Base-by-base conservation (phyloP, 2,329 filamentous ascomycete species). In the Apiospora rasikravindrae region DNA sequence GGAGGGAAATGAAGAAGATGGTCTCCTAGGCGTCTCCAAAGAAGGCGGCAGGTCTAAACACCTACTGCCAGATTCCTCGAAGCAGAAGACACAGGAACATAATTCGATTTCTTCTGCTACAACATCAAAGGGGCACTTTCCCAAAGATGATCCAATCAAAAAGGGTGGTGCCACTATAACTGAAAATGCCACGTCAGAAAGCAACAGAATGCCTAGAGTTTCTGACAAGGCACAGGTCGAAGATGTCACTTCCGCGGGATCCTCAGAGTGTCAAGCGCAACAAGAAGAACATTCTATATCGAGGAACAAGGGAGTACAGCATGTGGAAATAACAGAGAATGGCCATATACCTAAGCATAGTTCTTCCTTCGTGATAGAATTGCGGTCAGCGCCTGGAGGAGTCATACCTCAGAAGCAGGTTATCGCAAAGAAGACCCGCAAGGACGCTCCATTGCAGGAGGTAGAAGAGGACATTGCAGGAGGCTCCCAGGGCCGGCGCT, bases 401-500 rank as follows among this genome's bases (percentile, higher is more conserved):
- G 42, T 40, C 4, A 40, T 29, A 24, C 29, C n/a, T 22, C 33
- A 22, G 72, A 71, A 73, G 40, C 71, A 72, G 71, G 68, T 68
- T 64, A 44, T 61, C 64, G 49, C 26, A 7, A 71, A 71, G 42
- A 19, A 70, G 42, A 51, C 44, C 22, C 67, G 71, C 29, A 49
- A 66, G 8, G 26, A 72, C 42, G 42, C 57, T 4, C 47, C 71
- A 37, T 61, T 64, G 49, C 22, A 72, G 57, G 49, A 26, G 1
- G 45, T 6, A 49, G 26, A 70, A 69, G 26, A 70, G 68, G 53
- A 11, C 11, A 45, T 71, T n/a, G 53, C 33, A 29, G n/a, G 53
- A 22, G 69, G 75, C 64, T 42, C 61, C 26, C 73, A 69, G 22
- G 47, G 72, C 22, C 67, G 73, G 26, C 74, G 69, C 26, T 75